phyloP scores from a whole-genome alignment of 169 alveolate genomes.

The Plasmodium knowlesi region DNA sequence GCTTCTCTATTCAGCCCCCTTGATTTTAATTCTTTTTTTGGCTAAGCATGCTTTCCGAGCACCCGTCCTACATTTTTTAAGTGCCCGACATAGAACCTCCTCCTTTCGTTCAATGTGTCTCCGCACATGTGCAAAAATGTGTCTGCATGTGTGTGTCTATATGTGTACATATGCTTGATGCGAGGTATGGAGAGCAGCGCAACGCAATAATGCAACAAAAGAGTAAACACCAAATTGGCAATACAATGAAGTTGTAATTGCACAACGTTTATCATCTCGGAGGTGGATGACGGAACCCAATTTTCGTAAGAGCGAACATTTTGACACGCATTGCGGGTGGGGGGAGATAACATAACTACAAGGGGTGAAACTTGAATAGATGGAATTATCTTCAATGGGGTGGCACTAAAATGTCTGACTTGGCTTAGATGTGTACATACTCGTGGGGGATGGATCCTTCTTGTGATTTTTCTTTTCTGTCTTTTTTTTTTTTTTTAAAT shows the following conservation, averaged over 20 bases:
- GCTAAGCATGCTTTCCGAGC: not conserved
- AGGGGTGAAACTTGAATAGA: not conserved
- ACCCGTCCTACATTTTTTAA: not conserved
- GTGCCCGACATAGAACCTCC: not conserved
- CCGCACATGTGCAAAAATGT: not conserved
- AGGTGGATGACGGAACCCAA: not conserved
- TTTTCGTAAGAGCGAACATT: not conserved
- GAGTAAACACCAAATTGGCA: not conserved
- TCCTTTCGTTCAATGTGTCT: not conserved
- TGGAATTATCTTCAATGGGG: not conserved
- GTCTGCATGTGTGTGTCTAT: not conserved
- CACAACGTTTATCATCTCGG: not conserved
- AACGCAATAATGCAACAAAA: not conserved
- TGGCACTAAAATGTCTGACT: not conserved
- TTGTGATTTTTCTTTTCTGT: not conserved
- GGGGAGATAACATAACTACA: not conserved
- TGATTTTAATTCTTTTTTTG: not conserved
- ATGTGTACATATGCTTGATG: not conserved
- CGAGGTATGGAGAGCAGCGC: not conserved
- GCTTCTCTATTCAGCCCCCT: not conserved
- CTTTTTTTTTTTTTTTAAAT: not conserved
- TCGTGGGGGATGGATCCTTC: not conserved
- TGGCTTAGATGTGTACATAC: not conserved
- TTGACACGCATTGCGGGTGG: not conserved
- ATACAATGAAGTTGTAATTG: not conserved